phyloP scores from a whole-genome alignment of 257 asterid species.

The Solanum rostratum region DNA sequence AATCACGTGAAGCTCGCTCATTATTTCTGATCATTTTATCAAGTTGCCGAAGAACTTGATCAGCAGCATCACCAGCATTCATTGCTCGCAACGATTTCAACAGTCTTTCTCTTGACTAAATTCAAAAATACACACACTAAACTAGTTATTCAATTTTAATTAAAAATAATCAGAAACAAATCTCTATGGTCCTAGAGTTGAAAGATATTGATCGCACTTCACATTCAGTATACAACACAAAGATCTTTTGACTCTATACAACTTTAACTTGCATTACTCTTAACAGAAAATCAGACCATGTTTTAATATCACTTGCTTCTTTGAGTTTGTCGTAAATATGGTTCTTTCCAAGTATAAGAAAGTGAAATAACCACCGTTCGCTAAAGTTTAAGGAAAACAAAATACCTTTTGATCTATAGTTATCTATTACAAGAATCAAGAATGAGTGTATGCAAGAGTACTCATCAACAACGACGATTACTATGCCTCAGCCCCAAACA shows the following conservation, averaged over 20 bases:
- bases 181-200: background rate
- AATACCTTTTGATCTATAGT: background rate
- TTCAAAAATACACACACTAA: background rate
- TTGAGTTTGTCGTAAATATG: background rate
- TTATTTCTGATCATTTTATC: constrained; percentile 75
- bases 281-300: background rate
- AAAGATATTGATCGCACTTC: background rate
- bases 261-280: background rate
- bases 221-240: background rate
- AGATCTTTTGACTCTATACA: background rate
- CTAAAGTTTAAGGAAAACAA: background rate
- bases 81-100: constrained; percentile 70
- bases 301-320: background rate
- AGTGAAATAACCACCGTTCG: background rate
- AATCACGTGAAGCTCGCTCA: constrained; percentile 80
- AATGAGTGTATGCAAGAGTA: background rate
- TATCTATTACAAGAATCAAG: background rate
- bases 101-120: constrained; percentile 81
- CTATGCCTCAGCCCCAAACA: background rate
- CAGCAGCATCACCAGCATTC: constrained; percentile 99
- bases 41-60: constrained; percentile 79
- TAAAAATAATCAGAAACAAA: background rate
- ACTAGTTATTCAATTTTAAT: background rate
- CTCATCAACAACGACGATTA: background rate
- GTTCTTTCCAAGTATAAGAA: background rate